phyloP scores from a whole-genome alignment of 805 yeast genomes.

The Kodamaea laetipori region DNA sequence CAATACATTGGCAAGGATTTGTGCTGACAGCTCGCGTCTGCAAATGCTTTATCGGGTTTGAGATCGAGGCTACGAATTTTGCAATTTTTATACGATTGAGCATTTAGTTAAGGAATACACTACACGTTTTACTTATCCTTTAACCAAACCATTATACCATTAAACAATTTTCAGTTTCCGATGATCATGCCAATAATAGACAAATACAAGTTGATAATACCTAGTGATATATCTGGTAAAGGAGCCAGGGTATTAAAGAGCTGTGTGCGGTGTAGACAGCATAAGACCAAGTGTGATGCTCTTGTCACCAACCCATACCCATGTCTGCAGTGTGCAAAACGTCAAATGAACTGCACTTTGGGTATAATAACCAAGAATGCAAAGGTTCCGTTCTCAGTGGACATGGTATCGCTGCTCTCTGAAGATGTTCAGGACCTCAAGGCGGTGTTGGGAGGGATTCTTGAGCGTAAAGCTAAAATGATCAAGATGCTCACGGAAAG shows the following conservation, averaged over 20 bases:
- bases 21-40: constrained; percentile 8
- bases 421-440: constrained; percentile 29
- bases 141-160: neutral
- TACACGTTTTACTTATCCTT: neutral
- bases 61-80: too few relatives aligned
- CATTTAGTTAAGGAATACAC: too few relatives aligned
- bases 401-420: constrained; percentile 27
- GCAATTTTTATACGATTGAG: too few relatives aligned
- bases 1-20: constrained; percentile 7
- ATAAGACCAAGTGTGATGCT: constrained; percentile 68
- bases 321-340: constrained; percentile 57
- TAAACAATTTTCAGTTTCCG: neutral
- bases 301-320: constrained; percentile 51
- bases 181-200: constrained; percentile 19
- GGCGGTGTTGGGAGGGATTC: constrained; percentile 24
- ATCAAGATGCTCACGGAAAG: constrained; percentile 18
- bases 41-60: too few relatives aligned
- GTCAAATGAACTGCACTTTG: constrained; percentile 53
- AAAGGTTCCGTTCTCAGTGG: constrained; percentile 24
- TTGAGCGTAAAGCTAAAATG: constrained; percentile 24
- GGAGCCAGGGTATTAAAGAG: constrained; percentile 40
- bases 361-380: constrained; percentile 44
- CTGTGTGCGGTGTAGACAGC: constrained; percentile 65
- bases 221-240: constrained; percentile 14
- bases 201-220: constrained; percentile 17